Conservation (phyloP, 2,329 filamentous ascomycete genomes). For the Lasiodiplodia sp. region DNA sequence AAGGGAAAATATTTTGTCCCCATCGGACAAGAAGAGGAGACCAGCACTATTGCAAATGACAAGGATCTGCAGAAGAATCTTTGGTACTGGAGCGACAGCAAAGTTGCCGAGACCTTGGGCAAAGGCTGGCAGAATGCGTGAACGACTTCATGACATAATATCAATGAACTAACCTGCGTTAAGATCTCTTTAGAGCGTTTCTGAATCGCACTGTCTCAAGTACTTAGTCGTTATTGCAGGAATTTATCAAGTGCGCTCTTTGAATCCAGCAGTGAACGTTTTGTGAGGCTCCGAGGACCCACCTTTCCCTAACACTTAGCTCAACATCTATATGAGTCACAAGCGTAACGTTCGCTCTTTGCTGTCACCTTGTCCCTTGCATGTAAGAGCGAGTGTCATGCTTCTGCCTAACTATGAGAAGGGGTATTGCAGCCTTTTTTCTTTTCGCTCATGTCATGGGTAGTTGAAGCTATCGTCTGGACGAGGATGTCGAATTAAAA, state of each 20-base stretch:
- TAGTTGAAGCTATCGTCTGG: too few relatives aligned
- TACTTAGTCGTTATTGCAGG: not conserved
- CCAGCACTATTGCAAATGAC: constrained; percentile 40
- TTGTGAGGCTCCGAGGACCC: not conserved
- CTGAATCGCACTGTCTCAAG: not conserved
- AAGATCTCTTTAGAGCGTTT: not conserved
- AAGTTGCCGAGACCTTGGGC: constrained; percentile 28
- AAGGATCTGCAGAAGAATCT: constrained; percentile 41
- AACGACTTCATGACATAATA: not conserved
- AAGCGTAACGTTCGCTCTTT: not conserved
- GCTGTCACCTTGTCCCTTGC: not conserved
- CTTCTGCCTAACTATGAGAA: not conserved
- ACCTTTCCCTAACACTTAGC: not conserved
- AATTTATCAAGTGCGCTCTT: not conserved
- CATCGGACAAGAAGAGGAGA: constrained; percentile 40
- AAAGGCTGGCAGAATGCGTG: constrained; percentile 29
- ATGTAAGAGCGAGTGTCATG: not conserved
- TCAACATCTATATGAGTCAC: not conserved
- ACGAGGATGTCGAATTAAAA: too few relatives aligned
- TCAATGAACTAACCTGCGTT: not conserved
- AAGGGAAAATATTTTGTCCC: constrained; percentile 50
- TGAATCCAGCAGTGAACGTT: not conserved
- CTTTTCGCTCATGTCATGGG: too few relatives aligned
- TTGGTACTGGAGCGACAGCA: constrained; percentile 44
- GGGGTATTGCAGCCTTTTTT: too few relatives aligned